Evolutionary conservation across 306 rosid genomes (phyloP).

Genomic region (Prunus davidiana): DNA sequence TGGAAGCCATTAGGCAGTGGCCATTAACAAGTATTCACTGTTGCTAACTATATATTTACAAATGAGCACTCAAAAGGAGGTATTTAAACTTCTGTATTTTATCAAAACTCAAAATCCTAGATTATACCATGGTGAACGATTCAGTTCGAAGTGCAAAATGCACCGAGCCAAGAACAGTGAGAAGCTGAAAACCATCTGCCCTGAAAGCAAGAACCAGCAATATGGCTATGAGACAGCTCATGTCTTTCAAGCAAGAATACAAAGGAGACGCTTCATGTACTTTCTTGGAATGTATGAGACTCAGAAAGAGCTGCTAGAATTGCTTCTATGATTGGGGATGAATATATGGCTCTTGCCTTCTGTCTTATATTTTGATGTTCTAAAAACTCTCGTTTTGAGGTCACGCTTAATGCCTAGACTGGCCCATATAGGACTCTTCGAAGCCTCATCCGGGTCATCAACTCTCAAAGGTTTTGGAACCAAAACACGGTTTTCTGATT

Average conservation of each 20-base stretch:
- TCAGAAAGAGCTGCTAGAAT: conserved; percentile 36
- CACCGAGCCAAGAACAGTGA: background rate
- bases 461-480: conserved; percentile 48
- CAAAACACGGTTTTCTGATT: conserved; percentile 33
- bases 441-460: conserved; percentile 42
- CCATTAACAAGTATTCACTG: no score
- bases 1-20: no score
- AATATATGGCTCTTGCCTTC: conserved; percentile 29
- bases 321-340: conserved; percentile 43
- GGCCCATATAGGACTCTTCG: conserved; percentile 36
- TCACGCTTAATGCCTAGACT: conserved; percentile 30
- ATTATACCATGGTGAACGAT: background rate
- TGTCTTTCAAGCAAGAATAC: background rate
- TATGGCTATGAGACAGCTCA: background rate
- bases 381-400: conserved; percentile 16
- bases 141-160: background rate
- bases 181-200: background rate
- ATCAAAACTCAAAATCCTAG: background rate
- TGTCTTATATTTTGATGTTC: conserved; percentile 22
- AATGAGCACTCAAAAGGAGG: background rate
- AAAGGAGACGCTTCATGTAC: conserved; percentile 11
- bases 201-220: background rate
- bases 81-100: background rate
- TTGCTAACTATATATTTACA: background rate
- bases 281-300: conserved; percentile 33